Conservation (phyloP, 108 stramenopile species). For the Epipyxis sp. region DNA sequence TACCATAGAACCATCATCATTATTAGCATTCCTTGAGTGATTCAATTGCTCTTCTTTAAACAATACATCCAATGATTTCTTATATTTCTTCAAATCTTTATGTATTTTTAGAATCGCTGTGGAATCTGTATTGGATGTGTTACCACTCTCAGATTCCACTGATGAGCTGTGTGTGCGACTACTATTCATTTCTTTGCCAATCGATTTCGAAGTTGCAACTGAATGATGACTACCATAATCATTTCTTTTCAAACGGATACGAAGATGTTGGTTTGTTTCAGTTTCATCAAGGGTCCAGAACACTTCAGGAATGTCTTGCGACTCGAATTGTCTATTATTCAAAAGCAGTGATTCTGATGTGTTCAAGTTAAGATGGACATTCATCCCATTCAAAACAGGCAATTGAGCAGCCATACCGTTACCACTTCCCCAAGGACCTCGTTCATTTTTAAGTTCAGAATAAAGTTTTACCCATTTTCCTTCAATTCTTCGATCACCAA, state of each 20-base stretch:
- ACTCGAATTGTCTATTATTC: too few relatives aligned
- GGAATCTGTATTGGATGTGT: not conserved
- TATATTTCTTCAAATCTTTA: not conserved
- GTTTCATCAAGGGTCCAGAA: constrained; percentile 23
- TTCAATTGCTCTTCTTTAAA: too few relatives aligned
- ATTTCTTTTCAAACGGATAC: constrained; percentile 3
- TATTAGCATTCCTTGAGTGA: not conserved
- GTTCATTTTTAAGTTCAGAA: constrained; percentile 15
- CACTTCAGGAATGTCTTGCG: not conserved
- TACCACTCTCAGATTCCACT: not conserved
- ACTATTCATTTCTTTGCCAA: not conserved
- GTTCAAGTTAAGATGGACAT: too few relatives aligned
- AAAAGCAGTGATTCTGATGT: too few relatives aligned
- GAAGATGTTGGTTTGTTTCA: not conserved
- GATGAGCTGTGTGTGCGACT: too few relatives aligned
- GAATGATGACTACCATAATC: not conserved
- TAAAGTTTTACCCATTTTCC: not conserved
- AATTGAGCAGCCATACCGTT: too few relatives aligned
- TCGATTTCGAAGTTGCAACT: not conserved
- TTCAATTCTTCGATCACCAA: too few relatives aligned
- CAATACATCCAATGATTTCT: not conserved
- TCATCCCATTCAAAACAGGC: too few relatives aligned
- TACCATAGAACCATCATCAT: too few relatives aligned
- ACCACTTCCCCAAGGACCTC: constrained; percentile 25
- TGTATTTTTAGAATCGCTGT: not conserved